Conservation (phyloP, 2,329 filamentous ascomycete genomes). For the Calonectria multiphialidica region DNA sequence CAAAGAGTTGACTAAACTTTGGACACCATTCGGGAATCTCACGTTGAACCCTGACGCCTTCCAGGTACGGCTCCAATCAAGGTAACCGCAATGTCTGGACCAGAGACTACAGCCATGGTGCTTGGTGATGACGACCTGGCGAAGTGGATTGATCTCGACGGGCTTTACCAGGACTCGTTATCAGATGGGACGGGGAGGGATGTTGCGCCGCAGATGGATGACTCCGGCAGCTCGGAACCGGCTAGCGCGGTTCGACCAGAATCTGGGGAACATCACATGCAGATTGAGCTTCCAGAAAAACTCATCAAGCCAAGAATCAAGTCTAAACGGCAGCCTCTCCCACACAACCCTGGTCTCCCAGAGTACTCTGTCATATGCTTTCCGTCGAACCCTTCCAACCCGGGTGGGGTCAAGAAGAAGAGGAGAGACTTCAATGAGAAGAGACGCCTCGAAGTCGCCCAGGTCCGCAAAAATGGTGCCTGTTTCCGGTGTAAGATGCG, state of each 20-base stretch:
- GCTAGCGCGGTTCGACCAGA: conserved; percentile 11
- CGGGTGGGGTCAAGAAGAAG: conserved; percentile 43
- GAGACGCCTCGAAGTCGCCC: conserved; percentile 42
- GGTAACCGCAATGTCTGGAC: background rate
- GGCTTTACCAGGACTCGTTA: conserved; percentile 35
- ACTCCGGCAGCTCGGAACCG: conserved; percentile 24
- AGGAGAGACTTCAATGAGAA: conserved; percentile 43
- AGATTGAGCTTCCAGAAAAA: conserved; percentile 13
- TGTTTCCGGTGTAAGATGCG: conserved; percentile 44
- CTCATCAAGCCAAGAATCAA: background rate
- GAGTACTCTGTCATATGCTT: conserved; percentile 44
- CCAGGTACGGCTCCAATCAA: conserved; percentile 14
- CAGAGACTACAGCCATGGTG: background rate
- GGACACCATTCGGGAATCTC: conserved; percentile 1
- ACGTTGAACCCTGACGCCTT: background rate
- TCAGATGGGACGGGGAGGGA: conserved; percentile 26
- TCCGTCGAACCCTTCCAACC: conserved; percentile 42
- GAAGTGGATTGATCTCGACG: conserved; percentile 39
- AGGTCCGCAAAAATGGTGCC: conserved; percentile 42
- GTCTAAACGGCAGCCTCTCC: conserved; percentile 13
- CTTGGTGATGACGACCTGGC: conserved; percentile 34
- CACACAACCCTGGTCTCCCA: conserved; percentile 23
- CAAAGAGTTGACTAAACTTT: conserved; percentile 11
- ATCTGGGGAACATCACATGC: background rate
- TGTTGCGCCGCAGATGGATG: conserved; percentile 20